Evolutionary conservation across 2,329 filamentous ascomycete species (phyloP).

Genomic region (Orbilia ellipsospora): DNA sequence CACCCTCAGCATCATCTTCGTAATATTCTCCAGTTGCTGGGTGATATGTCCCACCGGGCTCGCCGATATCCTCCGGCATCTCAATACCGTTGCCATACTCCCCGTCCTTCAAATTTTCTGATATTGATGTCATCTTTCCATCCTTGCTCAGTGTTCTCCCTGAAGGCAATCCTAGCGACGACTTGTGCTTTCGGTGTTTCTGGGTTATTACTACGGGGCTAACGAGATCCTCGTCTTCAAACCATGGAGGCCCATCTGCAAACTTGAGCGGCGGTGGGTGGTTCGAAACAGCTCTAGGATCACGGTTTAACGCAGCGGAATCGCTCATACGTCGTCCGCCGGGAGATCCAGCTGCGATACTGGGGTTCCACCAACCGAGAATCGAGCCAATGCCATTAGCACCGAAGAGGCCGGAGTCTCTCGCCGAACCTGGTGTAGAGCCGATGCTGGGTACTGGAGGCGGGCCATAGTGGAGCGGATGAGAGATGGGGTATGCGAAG

Average conservation of each 20-base stretch:
- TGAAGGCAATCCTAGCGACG: conserved; percentile 64
- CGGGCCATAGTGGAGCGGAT: conserved; percentile 95
- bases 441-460: conserved; percentile 70
- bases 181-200: conserved; percentile 86
- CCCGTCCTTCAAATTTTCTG: conserved; percentile 53
- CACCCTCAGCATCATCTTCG: conserved; percentile 47
- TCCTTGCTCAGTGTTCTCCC: conserved; percentile 50
- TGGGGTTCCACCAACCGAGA: conserved; percentile 64
- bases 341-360: conserved; percentile 67
- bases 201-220: conserved; percentile 87
- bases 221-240: conserved; percentile 93
- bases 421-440: conserved; percentile 46
- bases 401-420: conserved; percentile 52
- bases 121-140: conserved; percentile 52
- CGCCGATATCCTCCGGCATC: conserved; percentile 42
- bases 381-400: conserved; percentile 45
- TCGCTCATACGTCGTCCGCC: conserved; percentile 65
- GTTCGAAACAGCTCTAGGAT: conserved; percentile 63
- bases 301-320: conserved; percentile 66
- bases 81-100: conserved; percentile 45
- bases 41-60: conserved; percentile 50
- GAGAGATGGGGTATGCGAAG: conserved; percentile 85
- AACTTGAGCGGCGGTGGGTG: conserved; percentile 85
- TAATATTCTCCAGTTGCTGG: conserved; percentile 47
- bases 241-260: conserved; percentile 89